Percentiles rank a stretch among this genome's conserved stretches.
phyloP scores from a whole-genome alignment of 352 stramenopile species.

The Pythium sukuiense region DNA sequence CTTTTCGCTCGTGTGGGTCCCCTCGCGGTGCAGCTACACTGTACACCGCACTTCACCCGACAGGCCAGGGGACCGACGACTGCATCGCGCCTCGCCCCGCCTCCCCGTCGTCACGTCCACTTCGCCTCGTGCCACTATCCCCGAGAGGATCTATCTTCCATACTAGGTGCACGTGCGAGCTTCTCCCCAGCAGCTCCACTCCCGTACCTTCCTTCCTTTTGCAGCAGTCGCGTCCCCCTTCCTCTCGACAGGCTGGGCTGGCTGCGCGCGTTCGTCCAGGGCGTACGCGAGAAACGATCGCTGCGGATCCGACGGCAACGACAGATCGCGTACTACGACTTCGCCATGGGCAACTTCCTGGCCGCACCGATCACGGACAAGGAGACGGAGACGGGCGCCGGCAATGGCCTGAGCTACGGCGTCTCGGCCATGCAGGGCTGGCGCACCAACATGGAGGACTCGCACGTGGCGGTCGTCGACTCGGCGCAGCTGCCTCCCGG shows the following conservation, averaged over 20 bases:
- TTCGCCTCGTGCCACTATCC: background rate
- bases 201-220: background rate
- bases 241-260: slow-evolving; percentile 4
- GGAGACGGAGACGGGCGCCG: slow-evolving; percentile 48
- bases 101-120: background rate
- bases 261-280: slow-evolving; percentile 1
- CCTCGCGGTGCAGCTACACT: background rate
- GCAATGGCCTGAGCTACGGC: slow-evolving; percentile 62
- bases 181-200: background rate
- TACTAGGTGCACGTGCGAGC: background rate
- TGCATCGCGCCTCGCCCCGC: background rate
- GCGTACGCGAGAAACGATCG: slow-evolving; percentile 5
- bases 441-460: slow-evolving; percentile 83
- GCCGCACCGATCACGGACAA: slow-evolving; percentile 77
- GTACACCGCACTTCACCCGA: background rate
- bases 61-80: background rate
- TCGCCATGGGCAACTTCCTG: slow-evolving; percentile 81
- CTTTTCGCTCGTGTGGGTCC: background rate
- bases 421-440: slow-evolving; percentile 82
- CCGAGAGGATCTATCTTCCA: background rate
- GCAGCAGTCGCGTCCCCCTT: background rate
- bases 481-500: slow-evolving; percentile 40
- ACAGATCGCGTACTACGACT: slow-evolving; percentile 16
- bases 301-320: slow-evolving; percentile 1
- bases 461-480: slow-evolving; percentile 62